Evolutionary conservation across 192 early-diverging fungal species (phyloP).

Genomic region (Dimargaris xerosporica): DNA sequence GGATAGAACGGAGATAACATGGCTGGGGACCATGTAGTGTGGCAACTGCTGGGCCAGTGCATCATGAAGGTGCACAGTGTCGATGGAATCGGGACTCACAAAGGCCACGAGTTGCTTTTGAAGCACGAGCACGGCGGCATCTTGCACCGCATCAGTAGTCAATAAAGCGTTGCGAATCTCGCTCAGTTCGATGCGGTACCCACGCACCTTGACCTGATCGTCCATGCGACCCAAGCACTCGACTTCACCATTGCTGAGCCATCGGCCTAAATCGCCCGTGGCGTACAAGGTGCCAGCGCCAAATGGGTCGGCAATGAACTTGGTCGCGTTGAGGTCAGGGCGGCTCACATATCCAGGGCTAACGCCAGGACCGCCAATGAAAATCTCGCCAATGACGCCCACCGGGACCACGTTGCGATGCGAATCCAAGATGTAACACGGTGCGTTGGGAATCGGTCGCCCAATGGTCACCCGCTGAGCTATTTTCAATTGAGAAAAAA

Average conservation of each 20-base stretch:
- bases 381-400: conserved; percentile 27
- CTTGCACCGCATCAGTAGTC: background rate
- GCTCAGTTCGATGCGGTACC: conserved; percentile 26
- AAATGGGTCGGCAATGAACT: conserved; percentile 20
- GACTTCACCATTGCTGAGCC: conserved; percentile 13
- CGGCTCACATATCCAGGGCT: conserved; percentile 26
- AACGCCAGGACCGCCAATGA: conserved; percentile 26
- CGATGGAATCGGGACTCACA: background rate
- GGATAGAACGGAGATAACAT: background rate
- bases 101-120: background rate
- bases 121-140: background rate
- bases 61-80: background rate
- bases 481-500: background rate
- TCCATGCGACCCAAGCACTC: conserved; percentile 23
- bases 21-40: conserved; percentile 45
- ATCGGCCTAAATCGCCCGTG: conserved; percentile 11
- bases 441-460: conserved; percentile 11
- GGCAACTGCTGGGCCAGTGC: conserved; percentile 20
- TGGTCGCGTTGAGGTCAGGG: conserved; percentile 18
- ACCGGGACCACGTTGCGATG: conserved; percentile 15
- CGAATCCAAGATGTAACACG: conserved; percentile 16
- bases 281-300: background rate
- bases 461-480: conserved; percentile 9
- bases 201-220: conserved; percentile 35
- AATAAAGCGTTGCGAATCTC: conserved; percentile 19